Evolutionary conservation across 768 basidiomycete species (phyloP).

Genomic region (Lentinula edodes): DNA sequence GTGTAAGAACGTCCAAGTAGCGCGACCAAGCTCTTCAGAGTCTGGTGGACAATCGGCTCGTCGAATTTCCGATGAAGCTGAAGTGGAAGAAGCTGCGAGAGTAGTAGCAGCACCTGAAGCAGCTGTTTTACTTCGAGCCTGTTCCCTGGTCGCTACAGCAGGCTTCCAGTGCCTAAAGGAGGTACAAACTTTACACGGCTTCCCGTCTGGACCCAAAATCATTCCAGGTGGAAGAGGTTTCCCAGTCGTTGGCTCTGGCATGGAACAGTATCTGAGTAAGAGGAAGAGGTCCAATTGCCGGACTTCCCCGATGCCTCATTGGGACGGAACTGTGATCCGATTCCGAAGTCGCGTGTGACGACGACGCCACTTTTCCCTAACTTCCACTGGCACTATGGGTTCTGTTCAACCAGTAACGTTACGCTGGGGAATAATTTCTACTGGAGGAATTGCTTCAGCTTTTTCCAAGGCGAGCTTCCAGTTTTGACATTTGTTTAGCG

Average conservation of each 20-base stretch:
- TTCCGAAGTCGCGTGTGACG: neutral
- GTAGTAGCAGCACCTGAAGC: slow-evolving; percentile 25
- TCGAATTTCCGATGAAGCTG: slow-evolving; percentile 23
- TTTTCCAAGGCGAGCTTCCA: slow-evolving; percentile 56
- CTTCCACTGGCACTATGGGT: neutral
- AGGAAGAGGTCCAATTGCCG: neutral
- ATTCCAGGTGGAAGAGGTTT: slow-evolving; percentile 67
- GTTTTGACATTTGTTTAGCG: neutral
- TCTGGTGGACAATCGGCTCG: slow-evolving; percentile 83
- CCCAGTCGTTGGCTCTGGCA: neutral
- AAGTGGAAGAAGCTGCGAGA: slow-evolving; percentile 13
- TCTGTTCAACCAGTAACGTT: slow-evolving; percentile 18
- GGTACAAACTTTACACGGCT: slow-evolving; percentile 90
- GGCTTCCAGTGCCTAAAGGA: slow-evolving; percentile 72
- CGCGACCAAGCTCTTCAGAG: slow-evolving; percentile 80
- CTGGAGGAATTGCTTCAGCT: slow-evolving; percentile 60
- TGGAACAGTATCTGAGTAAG: neutral
- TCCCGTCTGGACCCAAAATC: slow-evolving; percentile 89
- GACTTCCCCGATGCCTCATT: neutral
- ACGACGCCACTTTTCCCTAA: neutral
- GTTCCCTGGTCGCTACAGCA: slow-evolving; percentile 20
- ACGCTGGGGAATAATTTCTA: slow-evolving; percentile 87
- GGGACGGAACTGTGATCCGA: neutral
- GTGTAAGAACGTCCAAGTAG: slow-evolving; percentile 97
- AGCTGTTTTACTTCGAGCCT: slow-evolving; percentile 18